These are phyloP conservation scores for Canna indica DNA, from an alignment of 176 grass and related monocot genomes.

Conservation along the genomic window DNA sequence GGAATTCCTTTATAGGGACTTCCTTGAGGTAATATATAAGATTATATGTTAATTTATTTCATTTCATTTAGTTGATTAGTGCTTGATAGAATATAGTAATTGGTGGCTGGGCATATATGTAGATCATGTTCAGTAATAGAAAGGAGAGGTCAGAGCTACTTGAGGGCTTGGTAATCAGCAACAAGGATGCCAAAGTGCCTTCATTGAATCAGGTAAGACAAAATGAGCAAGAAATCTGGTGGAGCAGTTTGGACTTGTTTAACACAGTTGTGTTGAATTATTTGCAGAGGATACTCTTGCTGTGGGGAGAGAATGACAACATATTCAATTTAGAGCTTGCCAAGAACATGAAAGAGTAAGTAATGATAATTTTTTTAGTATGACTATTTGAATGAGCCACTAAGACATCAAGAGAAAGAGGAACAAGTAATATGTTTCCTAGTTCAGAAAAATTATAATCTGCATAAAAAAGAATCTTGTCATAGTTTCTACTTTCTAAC, in stretches of 20 bases:
- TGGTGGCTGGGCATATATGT: not conserved
- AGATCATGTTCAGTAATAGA: constrained; percentile 78
- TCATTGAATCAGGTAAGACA: constrained; percentile 39
- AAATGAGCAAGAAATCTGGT: not conserved
- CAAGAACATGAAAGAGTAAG: constrained; percentile 79
- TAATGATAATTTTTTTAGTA: not conserved
- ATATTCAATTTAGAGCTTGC: constrained; percentile 72
- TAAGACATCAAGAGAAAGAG: not conserved
- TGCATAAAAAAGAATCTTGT: no score
- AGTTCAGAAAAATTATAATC: not conserved
- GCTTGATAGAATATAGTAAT: not conserved
- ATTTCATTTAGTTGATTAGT: not conserved
- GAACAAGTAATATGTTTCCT: not conserved
- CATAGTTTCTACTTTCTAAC: no score
- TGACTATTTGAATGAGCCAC: no score
- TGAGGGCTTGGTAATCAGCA: constrained; percentile 74
- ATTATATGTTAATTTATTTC: not conserved
- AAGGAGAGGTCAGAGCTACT: constrained; percentile 79
- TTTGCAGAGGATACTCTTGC: constrained; percentile 60
- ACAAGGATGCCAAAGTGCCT: constrained; percentile 58
- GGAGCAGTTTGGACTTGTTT: not conserved
- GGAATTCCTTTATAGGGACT: constrained; percentile 51
- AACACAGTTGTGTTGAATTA: constrained; percentile 6
- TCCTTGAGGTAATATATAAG: constrained; percentile 37
- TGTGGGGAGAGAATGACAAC: constrained; percentile 89